Conservation (phyloP, 164 flowering plant species). For the Cinnamomum micranthum region DNA sequence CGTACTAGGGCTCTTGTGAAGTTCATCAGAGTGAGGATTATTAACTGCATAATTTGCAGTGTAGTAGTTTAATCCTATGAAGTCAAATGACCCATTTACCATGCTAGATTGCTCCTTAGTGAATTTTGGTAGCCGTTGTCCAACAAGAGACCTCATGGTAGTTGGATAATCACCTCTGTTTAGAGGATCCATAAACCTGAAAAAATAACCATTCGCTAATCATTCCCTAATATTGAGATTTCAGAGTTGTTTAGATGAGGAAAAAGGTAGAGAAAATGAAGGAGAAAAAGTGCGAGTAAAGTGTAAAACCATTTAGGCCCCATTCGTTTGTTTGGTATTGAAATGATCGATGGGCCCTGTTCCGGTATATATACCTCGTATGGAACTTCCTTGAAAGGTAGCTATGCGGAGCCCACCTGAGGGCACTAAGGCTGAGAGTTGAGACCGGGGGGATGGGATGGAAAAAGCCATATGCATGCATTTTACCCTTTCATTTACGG, state of each 20-base stretch:
- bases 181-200: constrained; percentile 51
- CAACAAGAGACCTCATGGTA: constrained; percentile 31
- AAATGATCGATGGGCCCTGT: background rate
- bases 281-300: background rate
- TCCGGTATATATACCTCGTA: background rate
- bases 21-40: background rate
- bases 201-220: too few species aligned
- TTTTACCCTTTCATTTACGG: too few species aligned
- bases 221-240: background rate
- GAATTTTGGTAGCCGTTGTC: constrained; percentile 50
- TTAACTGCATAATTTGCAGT: constrained; percentile 32
- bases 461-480: too few species aligned
- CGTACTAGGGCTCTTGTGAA: constrained; percentile 10
- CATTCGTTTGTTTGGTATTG: background rate
- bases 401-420: background rate
- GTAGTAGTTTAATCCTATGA: constrained; percentile 41
- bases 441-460: too few species aligned
- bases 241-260: background rate
- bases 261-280: background rate
- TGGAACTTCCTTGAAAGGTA: background rate
- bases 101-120: constrained; percentile 29
- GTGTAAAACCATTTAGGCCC: background rate
- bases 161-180: constrained; percentile 46
- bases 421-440: too few species aligned
- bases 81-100: constrained; percentile 33